Evolutionary conservation across 805 yeast species (phyloP).

Genomic region (Spathaspora sp.): DNA sequence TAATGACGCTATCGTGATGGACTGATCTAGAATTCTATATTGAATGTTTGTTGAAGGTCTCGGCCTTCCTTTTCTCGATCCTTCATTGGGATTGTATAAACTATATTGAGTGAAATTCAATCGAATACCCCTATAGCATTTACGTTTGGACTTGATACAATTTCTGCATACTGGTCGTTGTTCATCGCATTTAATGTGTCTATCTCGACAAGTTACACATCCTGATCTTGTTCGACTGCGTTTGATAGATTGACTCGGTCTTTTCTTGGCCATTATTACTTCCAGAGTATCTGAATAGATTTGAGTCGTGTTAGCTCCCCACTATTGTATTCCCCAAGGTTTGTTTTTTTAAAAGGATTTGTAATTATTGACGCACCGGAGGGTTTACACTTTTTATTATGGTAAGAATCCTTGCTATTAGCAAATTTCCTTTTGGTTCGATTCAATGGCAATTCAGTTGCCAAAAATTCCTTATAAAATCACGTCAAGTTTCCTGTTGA

Average conservation of each 20-base stretch:
- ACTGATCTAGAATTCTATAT: conserved; percentile 36
- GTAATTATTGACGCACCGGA: too few relatives aligned
- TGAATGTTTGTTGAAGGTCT: not conserved
- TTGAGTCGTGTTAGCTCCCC: not conserved
- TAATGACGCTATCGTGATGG: conserved; percentile 38
- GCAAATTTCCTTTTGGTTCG: not conserved
- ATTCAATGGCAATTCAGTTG: not conserved
- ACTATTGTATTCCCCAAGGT: too few relatives aligned
- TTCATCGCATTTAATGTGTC: conserved; percentile 69
- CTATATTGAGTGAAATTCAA: conserved; percentile 43
- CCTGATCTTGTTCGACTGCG: conserved; percentile 45
- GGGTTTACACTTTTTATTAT: too few relatives aligned
- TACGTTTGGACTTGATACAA: conserved; percentile 46
- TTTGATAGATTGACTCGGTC: conserved; percentile 20
- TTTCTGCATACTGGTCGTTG: conserved; percentile 58
- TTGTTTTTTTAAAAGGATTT: too few relatives aligned
- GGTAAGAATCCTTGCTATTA: too few relatives aligned
- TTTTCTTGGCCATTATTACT: conserved; percentile 21
- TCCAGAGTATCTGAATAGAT: not conserved
- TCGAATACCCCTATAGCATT: conserved; percentile 45
- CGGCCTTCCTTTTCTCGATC: conserved; percentile 1
- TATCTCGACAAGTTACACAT: conserved; percentile 58
- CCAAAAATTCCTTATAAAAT: not conserved
- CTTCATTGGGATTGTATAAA: conserved; percentile 28
- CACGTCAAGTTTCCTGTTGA: not conserved